phyloP scores from a whole-genome alignment of 179 eudicot species.

The Amaranthus tricolor region DNA sequence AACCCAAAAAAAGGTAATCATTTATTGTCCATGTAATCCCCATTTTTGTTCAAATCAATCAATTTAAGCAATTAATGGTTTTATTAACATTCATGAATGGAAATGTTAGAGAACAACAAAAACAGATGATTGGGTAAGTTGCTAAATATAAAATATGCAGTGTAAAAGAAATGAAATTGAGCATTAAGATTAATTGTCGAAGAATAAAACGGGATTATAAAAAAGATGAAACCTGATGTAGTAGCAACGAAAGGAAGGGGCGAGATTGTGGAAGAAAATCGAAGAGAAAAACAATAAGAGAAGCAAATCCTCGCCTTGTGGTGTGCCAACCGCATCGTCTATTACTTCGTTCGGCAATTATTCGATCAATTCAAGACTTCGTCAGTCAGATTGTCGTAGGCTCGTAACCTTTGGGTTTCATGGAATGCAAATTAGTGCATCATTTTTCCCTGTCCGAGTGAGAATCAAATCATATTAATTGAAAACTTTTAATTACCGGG shows the following conservation, averaged over 20 bases:
- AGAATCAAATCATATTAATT: too few relatives aligned
- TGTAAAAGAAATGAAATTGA: neutral
- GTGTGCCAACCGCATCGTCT: neutral
- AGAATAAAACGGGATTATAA: neutral
- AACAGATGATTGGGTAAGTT: neutral
- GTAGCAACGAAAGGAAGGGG: neutral
- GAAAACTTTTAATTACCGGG: too few relatives aligned
- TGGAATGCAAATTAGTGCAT: too few relatives aligned
- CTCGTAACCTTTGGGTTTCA: too few relatives aligned
- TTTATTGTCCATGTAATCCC: neutral
- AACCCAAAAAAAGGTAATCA: neutral
- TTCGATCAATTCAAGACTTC: too few relatives aligned
- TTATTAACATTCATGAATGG: neutral
- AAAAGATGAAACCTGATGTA: neutral
- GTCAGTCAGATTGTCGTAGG: too few relatives aligned
- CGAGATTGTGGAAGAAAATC: neutral
- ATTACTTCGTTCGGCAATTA: too few relatives aligned
- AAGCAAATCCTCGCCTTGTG: neutral
- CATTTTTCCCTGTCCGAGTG: too few relatives aligned
- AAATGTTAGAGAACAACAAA: neutral
- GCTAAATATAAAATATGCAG: neutral
- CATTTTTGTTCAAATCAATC: neutral
- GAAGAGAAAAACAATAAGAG: neutral
- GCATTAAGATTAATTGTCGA: neutral
- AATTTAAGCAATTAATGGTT: neutral